Conservation (phyloP, 306 rosid species). For the Vigna angularis region DNA sequence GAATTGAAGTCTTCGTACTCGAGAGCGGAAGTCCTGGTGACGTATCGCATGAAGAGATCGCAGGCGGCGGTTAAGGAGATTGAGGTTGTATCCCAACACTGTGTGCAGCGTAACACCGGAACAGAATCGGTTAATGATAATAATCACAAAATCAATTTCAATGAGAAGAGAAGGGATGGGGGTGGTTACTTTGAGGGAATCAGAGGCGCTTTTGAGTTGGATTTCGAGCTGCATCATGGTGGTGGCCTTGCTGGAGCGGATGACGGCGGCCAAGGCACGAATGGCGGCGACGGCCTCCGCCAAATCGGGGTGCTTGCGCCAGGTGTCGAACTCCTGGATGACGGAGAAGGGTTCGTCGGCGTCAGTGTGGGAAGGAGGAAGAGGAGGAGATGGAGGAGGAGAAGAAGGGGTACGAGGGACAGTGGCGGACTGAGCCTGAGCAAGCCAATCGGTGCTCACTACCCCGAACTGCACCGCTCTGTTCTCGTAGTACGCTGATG, state of each 20-base stretch:
- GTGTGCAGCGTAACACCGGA: constrained; percentile 14
- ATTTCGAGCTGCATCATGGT: constrained; percentile 97
- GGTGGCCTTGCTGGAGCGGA: constrained; percentile 73
- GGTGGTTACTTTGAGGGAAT: constrained; percentile 70
- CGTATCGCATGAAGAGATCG: constrained; percentile 90
- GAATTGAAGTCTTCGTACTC: constrained; percentile 93
- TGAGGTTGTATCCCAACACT: constrained; percentile 91
- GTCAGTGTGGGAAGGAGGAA: neutral
- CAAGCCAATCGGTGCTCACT: constrained; percentile 85
- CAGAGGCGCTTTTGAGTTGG: constrained; percentile 94
- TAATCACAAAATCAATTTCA: neutral
- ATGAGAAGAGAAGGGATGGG: neutral
- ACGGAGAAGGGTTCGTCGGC: constrained; percentile 71
- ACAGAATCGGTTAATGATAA: neutral
- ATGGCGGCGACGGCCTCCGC: constrained; percentile 98
- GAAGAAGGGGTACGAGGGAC: neutral
- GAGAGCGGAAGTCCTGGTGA: constrained; percentile 89
- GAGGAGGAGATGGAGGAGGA: neutral
- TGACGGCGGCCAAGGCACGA: constrained; percentile 89
- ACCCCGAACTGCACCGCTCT: constrained; percentile 82
- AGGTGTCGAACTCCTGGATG: constrained; percentile 75
- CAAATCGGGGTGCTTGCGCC: constrained; percentile 95
- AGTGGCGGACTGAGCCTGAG: constrained; percentile 90
- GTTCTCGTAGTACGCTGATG: constrained; percentile 81
- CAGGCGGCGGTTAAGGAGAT: constrained; percentile 95